Percentiles rank a stretch among this genome's conserved stretches.
These are phyloP conservation scores for Glycine latifolia DNA, from an alignment of 306 rosid species.

Conservation along the genomic window DNA sequence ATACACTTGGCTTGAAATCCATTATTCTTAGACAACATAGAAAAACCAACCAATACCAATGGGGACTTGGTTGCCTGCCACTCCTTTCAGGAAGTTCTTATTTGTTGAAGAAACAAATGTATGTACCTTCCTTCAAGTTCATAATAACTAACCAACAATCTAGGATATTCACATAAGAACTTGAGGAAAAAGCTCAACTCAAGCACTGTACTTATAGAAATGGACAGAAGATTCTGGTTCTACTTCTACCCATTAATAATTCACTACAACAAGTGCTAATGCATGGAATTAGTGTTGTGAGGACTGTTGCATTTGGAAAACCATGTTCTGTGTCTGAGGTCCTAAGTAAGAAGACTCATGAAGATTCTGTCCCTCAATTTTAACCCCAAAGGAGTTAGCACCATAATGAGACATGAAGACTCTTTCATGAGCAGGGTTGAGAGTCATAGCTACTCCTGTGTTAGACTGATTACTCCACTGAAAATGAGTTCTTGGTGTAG, in stretches of 20 bases:
- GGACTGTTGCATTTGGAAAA: constrained; percentile 74
- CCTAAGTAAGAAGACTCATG: constrained; percentile 63
- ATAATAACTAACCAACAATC: constrained; percentile 50
- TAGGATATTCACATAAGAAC: constrained; percentile 60
- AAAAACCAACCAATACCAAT: constrained; percentile 36
- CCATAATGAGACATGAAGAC: constrained; percentile 61
- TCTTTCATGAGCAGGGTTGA: constrained; percentile 58
- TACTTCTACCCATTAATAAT: constrained; percentile 46
- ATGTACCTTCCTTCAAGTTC: constrained; percentile 51
- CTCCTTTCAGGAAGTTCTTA: constrained; percentile 36
- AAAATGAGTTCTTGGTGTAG: constrained; percentile 50
- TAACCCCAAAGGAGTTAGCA: constrained; percentile 60
- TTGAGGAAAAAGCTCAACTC: constrained; percentile 5
- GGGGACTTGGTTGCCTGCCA: constrained; percentile 36
- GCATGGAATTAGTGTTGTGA: constrained; percentile 60
- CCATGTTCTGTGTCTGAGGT: constrained; percentile 70
- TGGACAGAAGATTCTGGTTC: constrained; percentile 42
- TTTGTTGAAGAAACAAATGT: constrained; percentile 41
- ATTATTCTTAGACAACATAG: constrained; percentile 45
- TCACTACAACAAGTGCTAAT: constrained; percentile 42
- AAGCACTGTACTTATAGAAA: constrained; percentile 48
- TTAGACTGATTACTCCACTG: constrained; percentile 70
- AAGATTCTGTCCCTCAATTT: constrained; percentile 63
- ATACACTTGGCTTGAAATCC: constrained; percentile 30
- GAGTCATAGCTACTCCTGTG: constrained; percentile 55